These are phyloP conservation scores for Sideroxylon spinosum DNA, from an alignment of 179 eudicot genomes.

Conservation along the genomic window DNA sequence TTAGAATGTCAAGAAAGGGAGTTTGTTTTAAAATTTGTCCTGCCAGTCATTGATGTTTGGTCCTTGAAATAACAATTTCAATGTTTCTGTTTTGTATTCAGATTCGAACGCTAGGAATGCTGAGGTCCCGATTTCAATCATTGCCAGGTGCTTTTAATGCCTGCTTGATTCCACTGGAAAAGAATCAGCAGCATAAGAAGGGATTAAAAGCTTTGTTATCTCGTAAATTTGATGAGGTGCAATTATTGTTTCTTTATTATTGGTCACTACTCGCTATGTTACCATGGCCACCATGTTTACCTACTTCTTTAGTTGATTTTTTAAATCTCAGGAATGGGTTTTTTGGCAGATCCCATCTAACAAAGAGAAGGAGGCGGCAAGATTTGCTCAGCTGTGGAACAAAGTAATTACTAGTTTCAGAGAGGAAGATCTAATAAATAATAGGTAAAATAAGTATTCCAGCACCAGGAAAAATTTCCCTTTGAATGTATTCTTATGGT, in stretches of 20 bases:
- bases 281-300: not conserved
- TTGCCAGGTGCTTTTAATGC: constrained; percentile 91
- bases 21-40: not conserved
- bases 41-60: not conserved
- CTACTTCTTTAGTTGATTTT: not conserved
- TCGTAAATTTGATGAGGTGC: constrained; percentile 59
- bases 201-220: constrained; percentile 75
- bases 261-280: not conserved
- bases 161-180: constrained; percentile 69
- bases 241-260: not conserved
- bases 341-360: constrained; percentile 51
- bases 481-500: not conserved
- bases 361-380: constrained; percentile 76
- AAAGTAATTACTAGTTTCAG: constrained; percentile 86
- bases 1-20: not conserved
- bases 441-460: constrained; percentile 41
- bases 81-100: constrained; percentile 27
- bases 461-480: not conserved
- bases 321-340: not conserved
- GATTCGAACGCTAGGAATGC: constrained; percentile 90
- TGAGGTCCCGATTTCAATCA: constrained; percentile 85
- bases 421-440: constrained; percentile 81
- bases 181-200: constrained; percentile 56
- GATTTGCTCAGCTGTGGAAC: constrained; percentile 97
- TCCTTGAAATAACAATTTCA: constrained; percentile 10